Conservation (phyloP, 1,284 basidiomycete genomes). For the Moniliophthora roreri region DNA sequence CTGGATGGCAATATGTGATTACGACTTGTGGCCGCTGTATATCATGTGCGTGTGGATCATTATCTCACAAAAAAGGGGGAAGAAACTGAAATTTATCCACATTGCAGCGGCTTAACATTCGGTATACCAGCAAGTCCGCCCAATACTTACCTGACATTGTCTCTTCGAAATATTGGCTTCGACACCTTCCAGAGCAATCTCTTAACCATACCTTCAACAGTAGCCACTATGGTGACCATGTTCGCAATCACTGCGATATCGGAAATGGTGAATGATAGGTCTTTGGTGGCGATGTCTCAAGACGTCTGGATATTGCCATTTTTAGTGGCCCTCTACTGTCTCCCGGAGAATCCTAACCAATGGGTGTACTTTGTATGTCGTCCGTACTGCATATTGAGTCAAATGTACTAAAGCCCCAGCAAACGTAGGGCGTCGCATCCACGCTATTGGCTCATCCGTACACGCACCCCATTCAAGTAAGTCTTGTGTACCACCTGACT, state of each 20-base stretch:
- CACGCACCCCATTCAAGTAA: conserved; percentile 36
- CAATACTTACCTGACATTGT: conserved; percentile 58
- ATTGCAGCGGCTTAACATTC: conserved; percentile 38
- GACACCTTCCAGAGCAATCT: conserved; percentile 61
- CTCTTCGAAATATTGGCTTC: conserved; percentile 59
- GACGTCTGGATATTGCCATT: conserved; percentile 55
- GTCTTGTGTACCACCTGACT: neutral
- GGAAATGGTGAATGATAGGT: conserved; percentile 45
- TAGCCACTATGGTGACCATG: conserved; percentile 43
- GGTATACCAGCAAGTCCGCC: conserved; percentile 52
- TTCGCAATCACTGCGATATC: conserved; percentile 42
- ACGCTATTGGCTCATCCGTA: conserved; percentile 36
- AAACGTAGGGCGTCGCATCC: conserved; percentile 29
- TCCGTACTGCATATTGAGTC: neutral
- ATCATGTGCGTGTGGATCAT: conserved; percentile 32
- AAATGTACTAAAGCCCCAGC: neutral
- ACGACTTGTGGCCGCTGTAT: conserved; percentile 73
- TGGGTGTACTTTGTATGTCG: conserved; percentile 47
- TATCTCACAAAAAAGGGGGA: too few species aligned
- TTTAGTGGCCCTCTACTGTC: conserved; percentile 45
- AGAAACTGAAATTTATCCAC: neutral
- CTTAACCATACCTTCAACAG: conserved; percentile 55
- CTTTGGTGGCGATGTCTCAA: conserved; percentile 45
- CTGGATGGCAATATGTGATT: conserved; percentile 59
- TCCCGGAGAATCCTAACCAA: conserved; percentile 43